Conservation (phyloP, 2,329 filamentous ascomycete genomes). For the Penicillium janthinellum region DNA sequence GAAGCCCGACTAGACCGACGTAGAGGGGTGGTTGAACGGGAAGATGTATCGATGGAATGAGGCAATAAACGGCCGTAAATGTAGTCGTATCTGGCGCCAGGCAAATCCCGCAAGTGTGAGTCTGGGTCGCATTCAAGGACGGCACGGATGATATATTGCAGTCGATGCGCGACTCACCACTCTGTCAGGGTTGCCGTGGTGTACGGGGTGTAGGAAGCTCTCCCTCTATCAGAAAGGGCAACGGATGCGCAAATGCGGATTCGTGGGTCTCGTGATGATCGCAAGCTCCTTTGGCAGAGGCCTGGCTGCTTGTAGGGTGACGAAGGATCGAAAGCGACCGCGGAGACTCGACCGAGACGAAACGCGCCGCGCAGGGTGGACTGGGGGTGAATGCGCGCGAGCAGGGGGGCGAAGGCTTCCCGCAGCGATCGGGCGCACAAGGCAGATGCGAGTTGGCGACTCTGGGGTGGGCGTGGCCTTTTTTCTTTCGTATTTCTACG, state of each 20-base stretch:
- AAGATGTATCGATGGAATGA: slow-evolving; percentile 19
- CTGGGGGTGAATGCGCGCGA: background rate
- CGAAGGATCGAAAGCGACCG: slow-evolving; percentile 11
- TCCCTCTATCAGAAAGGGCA: slow-evolving; percentile 21
- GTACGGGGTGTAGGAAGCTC: slow-evolving; percentile 26
- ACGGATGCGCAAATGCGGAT: slow-evolving; percentile 16
- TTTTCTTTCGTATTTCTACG: background rate
- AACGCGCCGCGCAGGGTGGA: background rate
- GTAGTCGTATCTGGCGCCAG: slow-evolving; percentile 33
- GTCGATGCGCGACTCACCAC: slow-evolving; percentile 32
- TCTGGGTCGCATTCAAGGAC: slow-evolving; percentile 4
- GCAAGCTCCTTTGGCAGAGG: slow-evolving; percentile 24
- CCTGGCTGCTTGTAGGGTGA: slow-evolving; percentile 31
- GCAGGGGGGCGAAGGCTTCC: background rate
- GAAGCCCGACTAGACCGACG: slow-evolving; percentile 6
- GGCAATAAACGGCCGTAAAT: slow-evolving; percentile 13
- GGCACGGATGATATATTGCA: background rate
- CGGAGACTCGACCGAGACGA: background rate
- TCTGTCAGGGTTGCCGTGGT: slow-evolving; percentile 25
- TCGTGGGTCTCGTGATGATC: slow-evolving; percentile 31
- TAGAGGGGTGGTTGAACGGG: slow-evolving; percentile 3
- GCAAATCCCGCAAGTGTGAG: slow-evolving; percentile 12
- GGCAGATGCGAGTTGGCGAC: background rate
- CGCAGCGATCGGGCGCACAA: background rate
- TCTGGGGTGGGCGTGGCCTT: background rate